Evolutionary conservation across 2,329 filamentous ascomycete genomes (phyloP).

Genomic region (Talaromyces sp.): DNA sequence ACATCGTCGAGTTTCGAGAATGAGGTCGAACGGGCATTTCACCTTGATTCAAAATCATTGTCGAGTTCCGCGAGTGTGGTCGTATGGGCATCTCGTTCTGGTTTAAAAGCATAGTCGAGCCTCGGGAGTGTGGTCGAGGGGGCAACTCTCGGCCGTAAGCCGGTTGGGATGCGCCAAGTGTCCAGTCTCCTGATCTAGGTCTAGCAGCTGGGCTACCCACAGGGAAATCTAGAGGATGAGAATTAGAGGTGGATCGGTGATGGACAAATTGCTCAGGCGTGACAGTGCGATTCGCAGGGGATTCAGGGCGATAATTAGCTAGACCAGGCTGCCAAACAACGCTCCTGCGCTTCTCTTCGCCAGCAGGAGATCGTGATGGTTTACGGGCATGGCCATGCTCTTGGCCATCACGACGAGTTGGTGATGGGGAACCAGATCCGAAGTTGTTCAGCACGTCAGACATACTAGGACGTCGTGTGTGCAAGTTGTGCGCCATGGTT

Average conservation of each 20-base stretch:
- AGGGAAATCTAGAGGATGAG: constrained; percentile 51
- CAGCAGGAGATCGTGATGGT: constrained; percentile 41
- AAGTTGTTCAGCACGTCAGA: constrained; percentile 50
- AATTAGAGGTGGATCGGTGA: constrained; percentile 64
- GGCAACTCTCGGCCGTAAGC: constrained; percentile 39
- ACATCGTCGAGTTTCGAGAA: constrained; percentile 9
- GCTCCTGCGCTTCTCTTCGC: constrained; percentile 58
- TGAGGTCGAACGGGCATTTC: constrained; percentile 29
- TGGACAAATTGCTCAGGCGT: constrained; percentile 82
- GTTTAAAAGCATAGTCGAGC: constrained; percentile 29
- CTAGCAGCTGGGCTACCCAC: constrained; percentile 36
- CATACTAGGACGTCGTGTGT: constrained; percentile 54
- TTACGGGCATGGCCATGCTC: constrained; percentile 27
- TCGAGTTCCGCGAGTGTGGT: constrained; percentile 60
- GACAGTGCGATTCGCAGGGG: constrained; percentile 52
- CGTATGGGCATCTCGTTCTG: constrained; percentile 23
- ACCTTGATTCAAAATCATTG: constrained; percentile 48
- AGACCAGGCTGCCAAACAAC: constrained; percentile 77
- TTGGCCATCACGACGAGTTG: constrained; percentile 26
- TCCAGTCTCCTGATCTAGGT: constrained; percentile 61
- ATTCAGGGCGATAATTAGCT: constrained; percentile 46
- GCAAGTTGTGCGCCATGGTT: constrained; percentile 66
- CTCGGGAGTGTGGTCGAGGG: constrained; percentile 58
- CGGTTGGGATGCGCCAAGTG: constrained; percentile 46
- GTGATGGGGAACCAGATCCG: constrained; percentile 31